These are phyloP conservation scores for Suillus spraguei DNA, from an alignment of 768 basidiomycete genomes.

Conservation along the genomic window DNA sequence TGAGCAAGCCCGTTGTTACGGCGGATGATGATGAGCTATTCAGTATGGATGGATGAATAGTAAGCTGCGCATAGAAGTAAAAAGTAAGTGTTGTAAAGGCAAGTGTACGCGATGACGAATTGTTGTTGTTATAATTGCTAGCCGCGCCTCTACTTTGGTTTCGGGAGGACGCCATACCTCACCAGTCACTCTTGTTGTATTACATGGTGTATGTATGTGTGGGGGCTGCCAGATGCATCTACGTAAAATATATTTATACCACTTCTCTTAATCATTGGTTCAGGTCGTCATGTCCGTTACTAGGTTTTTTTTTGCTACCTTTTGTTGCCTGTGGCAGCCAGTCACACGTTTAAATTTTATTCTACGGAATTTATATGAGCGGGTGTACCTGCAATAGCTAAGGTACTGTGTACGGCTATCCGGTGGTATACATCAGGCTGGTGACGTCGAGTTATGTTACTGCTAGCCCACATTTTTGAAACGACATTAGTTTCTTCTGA, in stretches of 20 bases:
- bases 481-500: too few species aligned
- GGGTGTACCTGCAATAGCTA: background rate
- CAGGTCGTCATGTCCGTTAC: background rate
- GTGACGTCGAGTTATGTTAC: too few species aligned
- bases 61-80: background rate
- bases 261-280: slow-evolving; percentile 4
- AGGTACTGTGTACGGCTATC: background rate
- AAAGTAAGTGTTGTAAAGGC: slow-evolving; percentile 9
- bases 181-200: slow-evolving; percentile 8
- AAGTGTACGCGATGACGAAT: slow-evolving; percentile 2
- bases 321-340: background rate
- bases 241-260: slow-evolving; percentile 12
- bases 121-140: slow-evolving; percentile 9
- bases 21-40: slow-evolving; percentile 69
- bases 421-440: background rate
- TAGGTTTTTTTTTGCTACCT: background rate
- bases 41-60: slow-evolving; percentile 57
- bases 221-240: slow-evolving; percentile 4
- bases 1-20: slow-evolving; percentile 62
- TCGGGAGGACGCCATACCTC: slow-evolving; percentile 8
- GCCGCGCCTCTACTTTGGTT: slow-evolving; percentile 7
- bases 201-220: slow-evolving; percentile 10
- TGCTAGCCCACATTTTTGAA: too few species aligned
- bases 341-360: background rate
- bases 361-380: background rate